phyloP scores from a whole-genome alignment of 139 green algal genomes.

The Chlorella sp. region DNA sequence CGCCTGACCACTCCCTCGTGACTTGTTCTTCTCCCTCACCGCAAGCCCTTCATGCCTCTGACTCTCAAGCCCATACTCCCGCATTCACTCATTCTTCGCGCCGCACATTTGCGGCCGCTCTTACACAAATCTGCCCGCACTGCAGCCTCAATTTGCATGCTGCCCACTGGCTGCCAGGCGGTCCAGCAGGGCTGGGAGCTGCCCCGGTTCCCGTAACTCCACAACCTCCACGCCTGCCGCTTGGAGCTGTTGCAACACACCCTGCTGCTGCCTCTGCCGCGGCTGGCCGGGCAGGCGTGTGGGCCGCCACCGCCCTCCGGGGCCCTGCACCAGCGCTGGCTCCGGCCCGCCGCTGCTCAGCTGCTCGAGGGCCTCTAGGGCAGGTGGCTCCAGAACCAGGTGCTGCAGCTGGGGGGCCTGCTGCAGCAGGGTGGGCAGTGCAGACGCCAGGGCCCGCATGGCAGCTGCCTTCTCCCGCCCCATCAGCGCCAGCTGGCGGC shows the following conservation, averaged over 20 bases:
- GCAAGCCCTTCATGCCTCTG: no score
- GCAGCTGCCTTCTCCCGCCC: neutral
- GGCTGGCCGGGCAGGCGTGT: slow-evolving; percentile 17
- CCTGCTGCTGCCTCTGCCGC: neutral
- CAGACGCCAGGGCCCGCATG: neutral
- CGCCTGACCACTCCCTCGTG: no score
- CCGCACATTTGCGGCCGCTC: neutral
- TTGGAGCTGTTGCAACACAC: neutral
- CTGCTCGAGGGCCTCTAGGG: neutral
- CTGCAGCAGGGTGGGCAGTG: neutral
- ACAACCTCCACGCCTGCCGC: neutral
- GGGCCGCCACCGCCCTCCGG: neutral
- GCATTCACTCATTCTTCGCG: no score
- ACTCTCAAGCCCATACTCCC: no score
- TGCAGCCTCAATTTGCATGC: neutral
- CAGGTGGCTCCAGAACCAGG: slow-evolving; percentile 9
- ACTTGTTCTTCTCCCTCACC: no score
- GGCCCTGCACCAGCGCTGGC: neutral
- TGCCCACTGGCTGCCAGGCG: neutral
- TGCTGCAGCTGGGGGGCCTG: neutral
- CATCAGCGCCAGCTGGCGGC: slow-evolving; percentile 10
- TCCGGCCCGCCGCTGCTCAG: neutral
- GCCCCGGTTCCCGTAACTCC: neutral
- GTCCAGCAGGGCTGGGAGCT: neutral
- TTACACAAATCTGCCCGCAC: neutral